Conservation (phyloP, 2,329 filamentous ascomycete species). For the Cytospora leucostoma region DNA sequence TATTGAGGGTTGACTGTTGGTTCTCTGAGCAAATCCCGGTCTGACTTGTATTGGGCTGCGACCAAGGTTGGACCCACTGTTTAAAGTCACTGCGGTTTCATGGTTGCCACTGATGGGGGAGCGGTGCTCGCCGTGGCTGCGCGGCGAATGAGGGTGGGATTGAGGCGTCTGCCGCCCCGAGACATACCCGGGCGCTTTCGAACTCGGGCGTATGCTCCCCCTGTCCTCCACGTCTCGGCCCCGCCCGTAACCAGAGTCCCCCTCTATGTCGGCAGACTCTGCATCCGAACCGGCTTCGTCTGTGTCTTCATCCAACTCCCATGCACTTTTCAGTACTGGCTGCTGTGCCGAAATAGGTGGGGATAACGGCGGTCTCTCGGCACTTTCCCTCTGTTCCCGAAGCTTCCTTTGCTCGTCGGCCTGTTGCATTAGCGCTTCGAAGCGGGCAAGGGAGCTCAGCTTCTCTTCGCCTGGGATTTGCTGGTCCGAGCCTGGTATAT, state of each 20-base stretch:
- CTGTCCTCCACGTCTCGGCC: conserved; percentile 33
- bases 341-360: conserved; percentile 33
- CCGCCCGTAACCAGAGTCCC: conserved; percentile 45
- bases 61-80: conserved; percentile 32
- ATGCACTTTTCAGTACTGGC: conserved; percentile 48
- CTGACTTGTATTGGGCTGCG: conserved; percentile 40
- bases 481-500: conserved; percentile 62
- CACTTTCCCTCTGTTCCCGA: conserved; percentile 38
- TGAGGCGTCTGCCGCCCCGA: conserved; percentile 44
- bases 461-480: conserved; percentile 59
- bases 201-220: conserved; percentile 46
- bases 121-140: conserved; percentile 29
- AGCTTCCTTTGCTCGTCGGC: conserved; percentile 53
- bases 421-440: conserved; percentile 66
- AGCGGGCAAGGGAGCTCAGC: conserved; percentile 64
- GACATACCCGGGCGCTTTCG: conserved; percentile 55
- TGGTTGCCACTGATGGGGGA: conserved; percentile 39
- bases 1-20: conserved; percentile 47
- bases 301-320: conserved; percentile 52
- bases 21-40: conserved; percentile 46
- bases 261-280: conserved; percentile 42
- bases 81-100: conserved; percentile 37
- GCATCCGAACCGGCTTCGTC: conserved; percentile 44
- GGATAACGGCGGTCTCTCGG: conserved; percentile 18
- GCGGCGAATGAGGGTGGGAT: conserved; percentile 39